Evolutionary conservation across 139 green algal species (phyloP), one percentile per base, ranked within the genome.

Genomic region (Chlamydomonas sphaeroides): DNA sequence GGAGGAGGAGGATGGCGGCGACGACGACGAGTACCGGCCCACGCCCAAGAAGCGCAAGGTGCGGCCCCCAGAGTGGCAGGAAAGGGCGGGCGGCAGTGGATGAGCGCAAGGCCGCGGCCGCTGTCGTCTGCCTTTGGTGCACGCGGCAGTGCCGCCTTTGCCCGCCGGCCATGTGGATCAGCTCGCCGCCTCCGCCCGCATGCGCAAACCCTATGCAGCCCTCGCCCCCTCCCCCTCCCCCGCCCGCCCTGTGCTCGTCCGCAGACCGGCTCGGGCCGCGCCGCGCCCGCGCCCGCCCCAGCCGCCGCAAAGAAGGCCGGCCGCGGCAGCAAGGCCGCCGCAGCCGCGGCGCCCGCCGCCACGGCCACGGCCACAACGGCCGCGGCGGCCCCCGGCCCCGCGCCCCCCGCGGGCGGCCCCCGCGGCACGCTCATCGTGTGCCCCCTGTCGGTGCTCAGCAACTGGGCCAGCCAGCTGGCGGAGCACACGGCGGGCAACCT

Each of bases 361-460:
- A n/a, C 23, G 6, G 45, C 5, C 30, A 33, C 20, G 53, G 68
- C 68, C 42, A 25, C 78, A 84, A 0, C 49, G 57, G 26, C 48
- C 53, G 25, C 71, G 70, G 35, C 85, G 87, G 21, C 59, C 68
- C 26, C 26, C 28, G 67, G 51, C 48, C 62, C 41, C 35, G 63
- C 75, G 41, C 90, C 91, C 2, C 35, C 42, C 14, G 65, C 86
- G 2, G 69, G 41, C 69, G 92, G 91, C 0, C 89, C 92, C 0
- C 65, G 80, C 15, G 83, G 66, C 61, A 95, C 92, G 45, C 87
- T 95, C 21, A 85, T 95, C 32, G 87, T 95, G 57, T 95, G 92
- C 86, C 92, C 92, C 0, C 78, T 95, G 48, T 89, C 75, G 2
- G 92, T 95, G 26, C 21, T 95, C 70, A 86, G 77, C 68, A 92